These are phyloP conservation scores for Kodamaea neixiangensis DNA, from an alignment of 805 yeast species.

Conservation along the genomic window DNA sequence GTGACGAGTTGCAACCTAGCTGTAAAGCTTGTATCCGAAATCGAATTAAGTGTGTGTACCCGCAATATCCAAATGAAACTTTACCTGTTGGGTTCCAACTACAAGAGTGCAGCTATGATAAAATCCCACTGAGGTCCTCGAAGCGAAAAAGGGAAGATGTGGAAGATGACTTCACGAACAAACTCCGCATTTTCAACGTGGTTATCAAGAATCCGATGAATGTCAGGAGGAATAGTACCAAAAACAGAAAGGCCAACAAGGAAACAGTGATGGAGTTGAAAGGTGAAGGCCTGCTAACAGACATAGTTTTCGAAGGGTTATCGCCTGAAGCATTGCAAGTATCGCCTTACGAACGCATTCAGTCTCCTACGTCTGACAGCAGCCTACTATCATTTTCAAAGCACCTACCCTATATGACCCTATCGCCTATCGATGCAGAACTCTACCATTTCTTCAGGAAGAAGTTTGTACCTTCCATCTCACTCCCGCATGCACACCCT, in stretches of 20 bases:
- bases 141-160: background rate
- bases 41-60: slow-evolving; percentile 15
- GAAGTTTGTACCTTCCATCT: slow-evolving; percentile 16
- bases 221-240: background rate
- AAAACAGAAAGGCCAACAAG: background rate
- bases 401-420: slow-evolving; percentile 8
- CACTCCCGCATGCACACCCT: slow-evolving; percentile 19
- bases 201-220: slow-evolving; percentile 5
- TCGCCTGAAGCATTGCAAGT: background rate
- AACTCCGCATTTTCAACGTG: slow-evolving; percentile 7
- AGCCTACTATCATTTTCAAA: slow-evolving; percentile 8
- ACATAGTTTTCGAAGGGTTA: background rate
- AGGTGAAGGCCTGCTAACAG: background rate
- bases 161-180: slow-evolving; percentile 4
- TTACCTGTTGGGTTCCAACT: slow-evolving; percentile 10
- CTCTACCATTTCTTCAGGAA: slow-evolving; percentile 16
- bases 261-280: slow-evolving; percentile 2
- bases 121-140: slow-evolving; percentile 8
- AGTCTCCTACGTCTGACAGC: background rate
- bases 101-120: slow-evolving; percentile 7
- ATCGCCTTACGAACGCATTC: background rate
- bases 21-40: slow-evolving; percentile 16
- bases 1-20: slow-evolving; percentile 17
- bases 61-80: slow-evolving; percentile 12
- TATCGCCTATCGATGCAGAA: slow-evolving; percentile 11